phyloP scores from a whole-genome alignment of 2,329 filamentous ascomycete genomes.

The Verticillium klebahnii region DNA sequence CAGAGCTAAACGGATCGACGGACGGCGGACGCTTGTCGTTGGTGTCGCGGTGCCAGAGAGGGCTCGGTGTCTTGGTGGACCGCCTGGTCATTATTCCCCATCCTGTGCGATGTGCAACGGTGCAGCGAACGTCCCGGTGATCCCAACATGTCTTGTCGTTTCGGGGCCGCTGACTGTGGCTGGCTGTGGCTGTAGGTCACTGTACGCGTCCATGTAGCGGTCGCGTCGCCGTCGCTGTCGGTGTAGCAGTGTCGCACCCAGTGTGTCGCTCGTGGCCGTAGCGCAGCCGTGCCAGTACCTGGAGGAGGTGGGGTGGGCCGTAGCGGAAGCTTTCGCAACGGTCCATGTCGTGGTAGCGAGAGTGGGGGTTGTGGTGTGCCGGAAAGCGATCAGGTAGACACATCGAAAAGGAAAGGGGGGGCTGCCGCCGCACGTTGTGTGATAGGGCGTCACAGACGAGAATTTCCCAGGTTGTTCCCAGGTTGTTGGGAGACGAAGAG shows the following conservation, averaged over 20 bases:
- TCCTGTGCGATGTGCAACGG: background rate
- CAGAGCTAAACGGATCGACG: background rate
- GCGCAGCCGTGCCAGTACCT: background rate
- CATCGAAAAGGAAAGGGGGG: background rate
- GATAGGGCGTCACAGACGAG: background rate
- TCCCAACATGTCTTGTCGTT: background rate
- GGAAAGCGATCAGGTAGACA: background rate
- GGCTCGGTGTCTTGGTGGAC: background rate
- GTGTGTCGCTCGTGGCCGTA: background rate
- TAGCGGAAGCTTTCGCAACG: too few relatives aligned
- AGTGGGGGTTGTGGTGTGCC: background rate
- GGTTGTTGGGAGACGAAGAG: background rate
- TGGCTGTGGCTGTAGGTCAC: background rate
- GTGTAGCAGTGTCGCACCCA: too few relatives aligned
- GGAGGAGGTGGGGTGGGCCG: background rate
- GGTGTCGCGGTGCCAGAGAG: background rate
- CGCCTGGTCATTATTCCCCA: background rate
- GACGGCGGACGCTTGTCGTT: background rate
- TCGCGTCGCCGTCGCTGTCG: too few relatives aligned
- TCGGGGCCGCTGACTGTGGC: background rate
- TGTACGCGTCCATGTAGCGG: background rate
- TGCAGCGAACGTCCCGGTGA: background rate
- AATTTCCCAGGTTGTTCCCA: background rate
- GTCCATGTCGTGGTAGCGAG: background rate
- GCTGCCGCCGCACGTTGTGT: background rate